Conservation (phyloP, 2,329 filamentous ascomycete species). For the Aspergillus brasiliensis region DNA sequence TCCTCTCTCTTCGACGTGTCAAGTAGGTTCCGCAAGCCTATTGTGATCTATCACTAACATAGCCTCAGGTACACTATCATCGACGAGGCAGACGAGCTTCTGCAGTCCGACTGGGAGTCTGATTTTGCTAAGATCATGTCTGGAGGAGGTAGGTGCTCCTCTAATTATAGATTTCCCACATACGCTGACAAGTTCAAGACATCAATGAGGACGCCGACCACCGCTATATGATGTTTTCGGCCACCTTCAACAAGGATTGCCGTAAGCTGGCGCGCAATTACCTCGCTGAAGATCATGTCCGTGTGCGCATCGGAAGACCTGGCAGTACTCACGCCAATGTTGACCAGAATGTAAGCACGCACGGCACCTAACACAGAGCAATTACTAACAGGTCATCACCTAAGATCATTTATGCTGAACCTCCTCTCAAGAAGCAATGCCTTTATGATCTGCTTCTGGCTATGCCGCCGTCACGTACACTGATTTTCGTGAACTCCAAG, state of each 20-base stretch:
- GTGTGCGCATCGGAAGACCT: constrained; percentile 82
- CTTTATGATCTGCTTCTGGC: constrained; percentile 72
- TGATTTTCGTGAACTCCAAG: constrained; percentile 89
- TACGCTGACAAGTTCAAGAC: constrained; percentile 49
- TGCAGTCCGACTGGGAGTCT: constrained; percentile 75
- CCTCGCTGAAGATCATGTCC: constrained; percentile 72
- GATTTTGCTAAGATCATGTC: constrained; percentile 75
- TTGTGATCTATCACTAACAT: background rate
- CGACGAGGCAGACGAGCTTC: constrained; percentile 94
- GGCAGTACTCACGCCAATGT: constrained; percentile 84
- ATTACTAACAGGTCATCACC: background rate
- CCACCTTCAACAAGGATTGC: constrained; percentile 82
- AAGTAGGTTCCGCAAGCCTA: constrained; percentile 53
- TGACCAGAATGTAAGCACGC: constrained; percentile 60
- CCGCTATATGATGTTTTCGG: constrained; percentile 82
- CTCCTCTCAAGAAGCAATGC: constrained; percentile 67
- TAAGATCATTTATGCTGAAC: constrained; percentile 67
- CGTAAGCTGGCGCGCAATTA: constrained; percentile 76
- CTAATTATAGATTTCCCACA: constrained; percentile 10
- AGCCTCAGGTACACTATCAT: constrained; percentile 66
- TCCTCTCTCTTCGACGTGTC: constrained; percentile 73
- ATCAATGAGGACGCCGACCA: constrained; percentile 74
- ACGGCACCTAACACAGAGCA: background rate
- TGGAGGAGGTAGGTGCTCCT: constrained; percentile 68
- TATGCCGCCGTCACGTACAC: constrained; percentile 71